Percentiles rank a stretch among this genome's conserved stretches.
Conservation (phyloP, 75 land plant genomes). For the Ceratopteris richardii region DNA sequence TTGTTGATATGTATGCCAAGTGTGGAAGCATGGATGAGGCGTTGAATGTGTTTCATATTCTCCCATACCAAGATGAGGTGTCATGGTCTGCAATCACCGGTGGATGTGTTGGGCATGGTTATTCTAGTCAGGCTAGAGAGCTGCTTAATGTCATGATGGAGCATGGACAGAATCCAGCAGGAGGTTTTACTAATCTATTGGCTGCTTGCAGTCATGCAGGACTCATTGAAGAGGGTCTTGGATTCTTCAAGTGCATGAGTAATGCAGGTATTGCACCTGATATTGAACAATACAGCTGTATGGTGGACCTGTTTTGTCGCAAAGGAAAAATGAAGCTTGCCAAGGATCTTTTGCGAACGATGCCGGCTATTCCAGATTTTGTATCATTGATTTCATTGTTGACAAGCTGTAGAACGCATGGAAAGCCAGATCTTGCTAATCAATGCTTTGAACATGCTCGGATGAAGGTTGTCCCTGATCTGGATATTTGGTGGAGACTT, state of each 20-base stretch:
- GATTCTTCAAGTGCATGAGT: not conserved
- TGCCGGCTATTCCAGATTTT: not conserved
- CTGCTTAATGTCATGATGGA: not conserved
- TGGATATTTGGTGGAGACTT: too few relatives aligned
- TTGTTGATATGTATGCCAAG: slow-evolving; percentile 24
- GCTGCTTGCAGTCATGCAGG: not conserved
- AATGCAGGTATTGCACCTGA: not conserved
- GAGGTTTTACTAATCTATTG: not conserved
- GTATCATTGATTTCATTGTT: not conserved
- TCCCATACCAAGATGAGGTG: slow-evolving; percentile 22
- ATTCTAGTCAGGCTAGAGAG: not conserved
- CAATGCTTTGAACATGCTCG: too few relatives aligned
- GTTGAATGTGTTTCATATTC: slow-evolving; percentile 13
- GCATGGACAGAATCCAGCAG: not conserved
- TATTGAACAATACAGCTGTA: slow-evolving; percentile 4
- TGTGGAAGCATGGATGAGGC: slow-evolving; percentile 12
- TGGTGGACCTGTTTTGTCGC: slow-evolving; percentile 5
- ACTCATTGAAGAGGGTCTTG: not conserved
- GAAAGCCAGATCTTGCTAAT: too few relatives aligned
- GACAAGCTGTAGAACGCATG: not conserved
- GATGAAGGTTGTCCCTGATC: too few relatives aligned
- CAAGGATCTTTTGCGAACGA: not conserved
- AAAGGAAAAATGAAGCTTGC: not conserved
- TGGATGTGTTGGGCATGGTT: slow-evolving; percentile 14
- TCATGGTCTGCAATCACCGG: slow-evolving; percentile 32